These are phyloP conservation scores for Saccharomycopsis capsularis DNA, from an alignment of 805 yeast genomes.

Conservation along the genomic window DNA sequence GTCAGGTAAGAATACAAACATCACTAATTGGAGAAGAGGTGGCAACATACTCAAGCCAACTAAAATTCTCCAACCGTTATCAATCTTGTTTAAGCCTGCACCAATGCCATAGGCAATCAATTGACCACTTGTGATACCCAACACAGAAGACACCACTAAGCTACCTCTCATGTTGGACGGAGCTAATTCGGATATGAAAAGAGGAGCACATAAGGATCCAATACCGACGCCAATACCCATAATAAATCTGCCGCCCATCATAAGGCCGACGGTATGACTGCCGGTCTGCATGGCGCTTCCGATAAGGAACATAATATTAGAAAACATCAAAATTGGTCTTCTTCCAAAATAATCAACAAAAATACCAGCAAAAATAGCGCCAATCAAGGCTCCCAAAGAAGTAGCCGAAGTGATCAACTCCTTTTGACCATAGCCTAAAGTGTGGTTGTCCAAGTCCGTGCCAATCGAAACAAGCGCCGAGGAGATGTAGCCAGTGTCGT, in stretches of 20 bases:
- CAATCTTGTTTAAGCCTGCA: slow-evolving; percentile 68
- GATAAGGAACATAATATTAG: slow-evolving; percentile 71
- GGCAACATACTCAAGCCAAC: slow-evolving; percentile 91
- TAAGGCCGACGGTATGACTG: slow-evolving; percentile 76
- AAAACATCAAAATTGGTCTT: slow-evolving; percentile 73
- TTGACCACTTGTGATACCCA: slow-evolving; percentile 94
- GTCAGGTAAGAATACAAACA: slow-evolving; percentile 86
- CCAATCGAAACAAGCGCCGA: slow-evolving; percentile 86
- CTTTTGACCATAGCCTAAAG: slow-evolving; percentile 68
- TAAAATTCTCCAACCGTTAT: slow-evolving; percentile 87
- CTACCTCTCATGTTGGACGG: slow-evolving; percentile 91
- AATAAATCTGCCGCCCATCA: slow-evolving; percentile 85
- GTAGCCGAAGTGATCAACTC: slow-evolving; percentile 93
- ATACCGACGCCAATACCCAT: slow-evolving; percentile 97
- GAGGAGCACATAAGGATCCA: slow-evolving; percentile 91
- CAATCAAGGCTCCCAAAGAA: slow-evolving; percentile 83
- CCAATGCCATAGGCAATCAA: slow-evolving; percentile 90
- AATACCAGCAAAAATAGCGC: slow-evolving; percentile 72
- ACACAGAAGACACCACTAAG: slow-evolving; percentile 77
- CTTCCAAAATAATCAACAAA: slow-evolving; percentile 81
- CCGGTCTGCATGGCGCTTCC: slow-evolving; percentile 85
- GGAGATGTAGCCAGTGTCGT: slow-evolving; percentile 95
- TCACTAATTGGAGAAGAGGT: slow-evolving; percentile 64
- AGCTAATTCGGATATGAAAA: slow-evolving; percentile 86
- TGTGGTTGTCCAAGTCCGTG: slow-evolving; percentile 55